Evolutionary conservation across 768 basidiomycete species (phyloP).

Genomic region (Collybia sordida): DNA sequence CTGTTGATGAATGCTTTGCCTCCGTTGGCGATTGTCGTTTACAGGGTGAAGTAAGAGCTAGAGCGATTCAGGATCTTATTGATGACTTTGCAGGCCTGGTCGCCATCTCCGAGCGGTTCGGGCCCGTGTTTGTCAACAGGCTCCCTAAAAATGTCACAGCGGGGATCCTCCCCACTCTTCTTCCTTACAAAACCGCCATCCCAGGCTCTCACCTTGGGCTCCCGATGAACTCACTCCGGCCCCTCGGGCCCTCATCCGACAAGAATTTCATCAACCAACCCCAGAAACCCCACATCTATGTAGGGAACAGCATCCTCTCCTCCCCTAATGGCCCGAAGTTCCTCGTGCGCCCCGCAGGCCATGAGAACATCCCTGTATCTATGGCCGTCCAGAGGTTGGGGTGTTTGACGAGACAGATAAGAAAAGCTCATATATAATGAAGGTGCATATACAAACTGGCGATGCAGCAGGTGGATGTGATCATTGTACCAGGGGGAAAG

Average conservation of each 20-base stretch:
- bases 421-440: constrained; percentile 92
- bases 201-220: constrained; percentile 75
- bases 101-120: constrained; percentile 93
- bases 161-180: constrained; percentile 80
- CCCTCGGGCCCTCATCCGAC: constrained; percentile 60
- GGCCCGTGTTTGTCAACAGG: constrained; percentile 95
- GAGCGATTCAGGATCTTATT: constrained; percentile 35
- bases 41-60: constrained; percentile 20
- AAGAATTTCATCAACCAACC: constrained; percentile 84
- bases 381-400: constrained; percentile 97
- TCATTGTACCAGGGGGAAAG: constrained; percentile 94
- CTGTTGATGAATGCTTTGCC: constrained; percentile 36
- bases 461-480: constrained; percentile 96
- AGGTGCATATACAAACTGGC: constrained; percentile 96
- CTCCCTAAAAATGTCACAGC: constrained; percentile 98
- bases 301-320: constrained; percentile 89
- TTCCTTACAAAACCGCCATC: constrained; percentile 80
- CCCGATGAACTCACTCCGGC: constrained; percentile 67
- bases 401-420: constrained; percentile 91
- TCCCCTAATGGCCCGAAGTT: constrained; percentile 81
- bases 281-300: constrained; percentile 88
- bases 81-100: constrained; percentile 53
- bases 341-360: constrained; percentile 71
- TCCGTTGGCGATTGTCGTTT: constrained; percentile 79
- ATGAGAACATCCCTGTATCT: constrained; percentile 95